A percentile compares a stretch with the other conserved stretches of the same genome.
Conservation (phyloP, 805 yeast species). For the Teunomyces lycoperdinae region DNA sequence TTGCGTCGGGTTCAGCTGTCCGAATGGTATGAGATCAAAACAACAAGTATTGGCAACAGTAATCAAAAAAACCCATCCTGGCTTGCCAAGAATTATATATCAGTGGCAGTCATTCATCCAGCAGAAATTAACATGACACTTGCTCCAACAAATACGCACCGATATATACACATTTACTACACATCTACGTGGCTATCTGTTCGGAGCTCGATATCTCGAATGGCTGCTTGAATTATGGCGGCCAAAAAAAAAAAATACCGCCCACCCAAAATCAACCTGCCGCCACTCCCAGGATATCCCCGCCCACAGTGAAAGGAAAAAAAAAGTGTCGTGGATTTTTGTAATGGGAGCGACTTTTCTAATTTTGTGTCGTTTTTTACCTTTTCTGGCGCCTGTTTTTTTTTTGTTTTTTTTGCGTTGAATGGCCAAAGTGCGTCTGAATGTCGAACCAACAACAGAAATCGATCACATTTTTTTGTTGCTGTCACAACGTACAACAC, state of each 20-base stretch:
- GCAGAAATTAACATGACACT: no score
- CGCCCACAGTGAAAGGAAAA: not conserved
- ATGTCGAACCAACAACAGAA: constrained; percentile 4
- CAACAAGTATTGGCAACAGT: not conserved
- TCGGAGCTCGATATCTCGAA: not conserved
- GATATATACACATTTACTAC: not conserved
- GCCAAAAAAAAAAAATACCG: not conserved
- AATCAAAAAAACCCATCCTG: not conserved
- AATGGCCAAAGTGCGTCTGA: constrained; percentile 2
- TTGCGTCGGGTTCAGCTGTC: not conserved
- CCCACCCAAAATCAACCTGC: not conserved
- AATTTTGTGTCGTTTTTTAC: constrained; percentile 2
- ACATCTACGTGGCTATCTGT: not conserved
- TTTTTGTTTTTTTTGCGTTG: constrained; percentile 1
- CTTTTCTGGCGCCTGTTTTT: not conserved
- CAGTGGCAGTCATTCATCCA: no score
- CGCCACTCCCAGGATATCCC: not conserved
- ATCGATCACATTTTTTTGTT: constrained; percentile 5
- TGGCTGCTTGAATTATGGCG: not conserved
- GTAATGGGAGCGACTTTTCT: not conserved
- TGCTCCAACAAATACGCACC: not conserved
- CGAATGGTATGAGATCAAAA: not conserved
- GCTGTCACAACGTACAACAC: constrained; percentile 3
- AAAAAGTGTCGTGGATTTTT: not conserved
- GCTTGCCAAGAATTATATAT: no score